Evolutionary conservation across 2,329 filamentous ascomycete genomes (phyloP).

Genomic region (Podosphaera xanthii): DNA sequence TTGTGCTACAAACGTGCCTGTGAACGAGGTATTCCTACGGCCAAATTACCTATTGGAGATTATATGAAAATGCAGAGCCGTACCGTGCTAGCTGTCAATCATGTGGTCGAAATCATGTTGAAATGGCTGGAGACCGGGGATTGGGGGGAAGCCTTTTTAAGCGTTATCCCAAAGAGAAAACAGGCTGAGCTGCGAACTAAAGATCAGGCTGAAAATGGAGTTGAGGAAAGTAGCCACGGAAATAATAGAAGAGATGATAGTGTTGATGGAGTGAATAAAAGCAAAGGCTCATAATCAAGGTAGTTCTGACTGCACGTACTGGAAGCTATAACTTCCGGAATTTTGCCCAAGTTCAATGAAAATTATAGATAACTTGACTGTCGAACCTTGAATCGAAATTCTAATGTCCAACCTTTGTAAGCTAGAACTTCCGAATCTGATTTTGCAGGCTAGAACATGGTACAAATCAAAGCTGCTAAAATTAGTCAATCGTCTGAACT

Average conservation of each 20-base stretch:
- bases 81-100: slow-evolving; percentile 75
- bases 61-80: slow-evolving; percentile 80
- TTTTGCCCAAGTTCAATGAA: too few species aligned
- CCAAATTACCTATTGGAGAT: slow-evolving; percentile 82
- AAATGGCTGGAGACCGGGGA: slow-evolving; percentile 76
- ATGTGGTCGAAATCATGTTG: slow-evolving; percentile 92
- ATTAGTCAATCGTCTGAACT: too few species aligned
- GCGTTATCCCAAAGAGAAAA: slow-evolving; percentile 78
- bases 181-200: slow-evolving; percentile 35
- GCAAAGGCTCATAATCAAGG: neutral
- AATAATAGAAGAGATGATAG: slow-evolving; percentile 11
- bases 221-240: slow-evolving; percentile 1
- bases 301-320: neutral
- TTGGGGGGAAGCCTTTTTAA: slow-evolving; percentile 76
- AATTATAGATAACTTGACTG: too few species aligned
- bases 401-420: too few species aligned
- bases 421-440: too few species aligned
- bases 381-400: too few species aligned
- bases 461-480: too few species aligned
- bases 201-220: slow-evolving; percentile 2
- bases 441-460: too few species aligned
- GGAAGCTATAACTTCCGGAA: too few species aligned
- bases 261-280: slow-evolving; percentile 1
- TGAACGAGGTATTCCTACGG: slow-evolving; percentile 58
- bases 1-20: slow-evolving; percentile 69